Percentiles rank a stretch among this genome's conserved stretches.
These are phyloP conservation scores for Microbotryum violaceum DNA, from an alignment of 1,284 basidiomycete species.

Conservation along the genomic window DNA sequence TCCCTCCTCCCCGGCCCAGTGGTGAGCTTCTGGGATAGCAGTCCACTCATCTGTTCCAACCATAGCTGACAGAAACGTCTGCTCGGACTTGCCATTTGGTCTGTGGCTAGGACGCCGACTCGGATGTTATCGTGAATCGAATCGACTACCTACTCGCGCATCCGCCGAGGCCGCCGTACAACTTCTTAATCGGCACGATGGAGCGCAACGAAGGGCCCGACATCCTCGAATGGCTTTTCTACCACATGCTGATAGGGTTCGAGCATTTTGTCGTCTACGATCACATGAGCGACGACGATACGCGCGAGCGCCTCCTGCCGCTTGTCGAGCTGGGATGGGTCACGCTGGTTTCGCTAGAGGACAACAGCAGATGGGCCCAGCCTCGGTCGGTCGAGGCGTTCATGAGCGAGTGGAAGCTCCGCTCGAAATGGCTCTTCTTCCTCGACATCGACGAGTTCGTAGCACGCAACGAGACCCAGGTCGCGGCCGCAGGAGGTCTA, in stretches of 20 bases:
- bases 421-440: constrained; percentile 8
- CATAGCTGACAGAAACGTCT: too few relatives aligned
- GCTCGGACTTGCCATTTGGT: not conserved
- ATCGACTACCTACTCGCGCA: not conserved
- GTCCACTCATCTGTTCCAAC: too few relatives aligned
- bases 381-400: not conserved
- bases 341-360: not conserved
- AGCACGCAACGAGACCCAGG: not conserved
- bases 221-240: not conserved
- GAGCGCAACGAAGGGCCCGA: not conserved
- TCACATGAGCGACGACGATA: constrained; percentile 1
- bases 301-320: constrained; percentile 1
- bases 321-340: constrained; percentile 12
- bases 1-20: too few relatives aligned
- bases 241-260: not conserved
- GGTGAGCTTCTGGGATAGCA: too few relatives aligned
- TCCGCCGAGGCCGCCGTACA: too few relatives aligned
- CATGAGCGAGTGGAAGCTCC: not conserved
- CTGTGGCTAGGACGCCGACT: not conserved
- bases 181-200: not conserved
- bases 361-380: not conserved
- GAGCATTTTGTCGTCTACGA: constrained; percentile 7
- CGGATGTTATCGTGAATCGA: not conserved
- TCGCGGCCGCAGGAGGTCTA: not conserved
- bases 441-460: constrained; percentile 12